These are phyloP conservation scores for Cornus suecica DNA, from an alignment of 148 eudicot genomes.

Conservation along the genomic window DNA sequence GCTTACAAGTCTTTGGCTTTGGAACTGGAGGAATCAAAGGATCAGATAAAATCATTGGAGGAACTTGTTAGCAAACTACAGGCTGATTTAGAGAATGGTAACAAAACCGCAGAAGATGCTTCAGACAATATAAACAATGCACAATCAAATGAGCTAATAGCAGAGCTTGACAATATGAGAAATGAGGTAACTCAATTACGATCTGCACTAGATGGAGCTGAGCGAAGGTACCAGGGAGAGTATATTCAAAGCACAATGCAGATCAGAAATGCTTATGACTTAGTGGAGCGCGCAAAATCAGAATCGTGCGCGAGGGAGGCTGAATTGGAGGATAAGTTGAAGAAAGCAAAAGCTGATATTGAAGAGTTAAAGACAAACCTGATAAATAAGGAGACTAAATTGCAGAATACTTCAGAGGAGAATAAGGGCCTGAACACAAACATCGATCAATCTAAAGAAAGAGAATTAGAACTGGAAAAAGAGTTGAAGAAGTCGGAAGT, in stretches of 20 bases:
- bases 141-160: constrained; percentile 24
- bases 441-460: constrained; percentile 21
- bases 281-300: constrained; percentile 53
- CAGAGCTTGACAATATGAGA: constrained; percentile 45
- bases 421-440: constrained; percentile 22
- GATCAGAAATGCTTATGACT: constrained; percentile 69
- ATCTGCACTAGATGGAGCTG: constrained; percentile 62
- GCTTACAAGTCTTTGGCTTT: constrained; percentile 38
- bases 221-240: constrained; percentile 61
- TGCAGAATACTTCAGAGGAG: constrained; percentile 31
- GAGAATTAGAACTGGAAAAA: constrained; percentile 29
- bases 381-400: constrained; percentile 29
- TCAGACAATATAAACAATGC: constrained; percentile 9
- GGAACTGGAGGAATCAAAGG: constrained; percentile 57
- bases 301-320: constrained; percentile 50
- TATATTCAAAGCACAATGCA: constrained; percentile 65
- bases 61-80: constrained; percentile 41
- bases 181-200: constrained; percentile 46
- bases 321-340: constrained; percentile 42
- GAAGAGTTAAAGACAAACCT: constrained; percentile 45
- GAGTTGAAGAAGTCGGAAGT: constrained; percentile 41
- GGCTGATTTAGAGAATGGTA: constrained; percentile 17
- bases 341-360: constrained; percentile 34
- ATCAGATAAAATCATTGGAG: constrained; percentile 42
- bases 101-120: constrained; percentile 12